Conservation (phyloP, 2,329 filamentous ascomycete genomes). For the Coniella vitis region DNA sequence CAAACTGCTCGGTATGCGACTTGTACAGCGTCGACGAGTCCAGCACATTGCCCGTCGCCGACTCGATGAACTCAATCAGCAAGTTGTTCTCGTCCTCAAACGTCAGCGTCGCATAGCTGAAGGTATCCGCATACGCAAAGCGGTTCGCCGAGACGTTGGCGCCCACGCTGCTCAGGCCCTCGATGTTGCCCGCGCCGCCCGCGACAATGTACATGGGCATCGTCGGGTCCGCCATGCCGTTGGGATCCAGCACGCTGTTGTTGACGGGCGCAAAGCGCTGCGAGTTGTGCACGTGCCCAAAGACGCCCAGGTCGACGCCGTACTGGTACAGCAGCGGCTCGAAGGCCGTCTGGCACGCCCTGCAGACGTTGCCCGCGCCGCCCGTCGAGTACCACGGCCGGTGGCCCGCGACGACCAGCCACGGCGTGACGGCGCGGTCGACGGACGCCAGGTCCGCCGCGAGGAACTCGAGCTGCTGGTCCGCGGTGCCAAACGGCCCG, state of each 20-base stretch:
- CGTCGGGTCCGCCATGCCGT: conserved; percentile 30
- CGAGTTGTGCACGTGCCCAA: conserved; percentile 53
- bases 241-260: conserved; percentile 29
- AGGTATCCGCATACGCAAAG: conserved; percentile 45
- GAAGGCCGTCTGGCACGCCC: conserved; percentile 43
- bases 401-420: conserved; percentile 39
- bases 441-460: conserved; percentile 49
- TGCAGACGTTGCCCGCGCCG: conserved; percentile 27
- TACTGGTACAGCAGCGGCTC: conserved; percentile 48
- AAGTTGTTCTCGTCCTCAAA: conserved; percentile 39
- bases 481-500: conserved; percentile 41
- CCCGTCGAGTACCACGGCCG: conserved; percentile 41
- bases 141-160: conserved; percentile 34
- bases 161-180: conserved; percentile 40
- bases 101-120: conserved; percentile 42
- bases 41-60: conserved; percentile 39
- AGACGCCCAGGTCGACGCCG: conserved; percentile 49
- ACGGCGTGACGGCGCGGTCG: conserved; percentile 48
- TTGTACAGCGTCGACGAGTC: conserved; percentile 44
- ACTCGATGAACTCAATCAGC: conserved; percentile 44
- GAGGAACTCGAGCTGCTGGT: conserved; percentile 48
- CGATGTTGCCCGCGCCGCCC: conserved; percentile 50
- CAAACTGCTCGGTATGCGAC: conserved; percentile 37
- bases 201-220: conserved; percentile 49
- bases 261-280: conserved; percentile 42